These are phyloP conservation scores for Calonectria pseudoturangicola DNA, from an alignment of 2,329 filamentous ascomycete genomes.

Conservation along the genomic window DNA sequence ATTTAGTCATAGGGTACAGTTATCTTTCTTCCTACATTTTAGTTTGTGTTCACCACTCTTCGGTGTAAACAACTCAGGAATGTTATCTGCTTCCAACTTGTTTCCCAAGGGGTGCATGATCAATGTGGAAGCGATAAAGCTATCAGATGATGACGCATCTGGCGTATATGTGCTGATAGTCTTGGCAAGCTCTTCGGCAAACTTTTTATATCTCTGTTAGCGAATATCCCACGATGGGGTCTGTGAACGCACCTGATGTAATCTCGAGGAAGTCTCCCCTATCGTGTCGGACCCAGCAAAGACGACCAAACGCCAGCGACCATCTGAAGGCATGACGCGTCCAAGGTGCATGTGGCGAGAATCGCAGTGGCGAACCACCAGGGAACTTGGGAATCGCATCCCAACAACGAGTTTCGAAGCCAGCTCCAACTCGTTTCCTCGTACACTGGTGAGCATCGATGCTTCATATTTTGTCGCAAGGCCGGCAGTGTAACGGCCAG, in stretches of 20 bases:
- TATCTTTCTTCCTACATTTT: not conserved
- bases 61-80: slow-evolving; percentile 23
- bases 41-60: slow-evolving; percentile 29
- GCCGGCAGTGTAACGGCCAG: slow-evolving; percentile 48
- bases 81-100: not conserved
- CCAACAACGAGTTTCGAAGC: slow-evolving; percentile 36
- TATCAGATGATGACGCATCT: not conserved
- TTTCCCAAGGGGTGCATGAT: not conserved
- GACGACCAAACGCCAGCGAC: slow-evolving; percentile 47
- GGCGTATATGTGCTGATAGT: slow-evolving; percentile 16
- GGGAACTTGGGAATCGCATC: slow-evolving; percentile 49
- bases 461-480: slow-evolving; percentile 41
- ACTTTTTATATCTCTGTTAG: not conserved
- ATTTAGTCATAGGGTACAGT: not conserved
- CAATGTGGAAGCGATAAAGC: slow-evolving; percentile 14
- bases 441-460: slow-evolving; percentile 28
- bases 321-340: slow-evolving; percentile 41
- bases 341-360: slow-evolving; percentile 46
- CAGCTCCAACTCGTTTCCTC: not conserved
- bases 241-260: not conserved
- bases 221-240: not conserved
- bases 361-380: slow-evolving; percentile 44
- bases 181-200: not conserved
- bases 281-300: slow-evolving; percentile 35
- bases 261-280: not conserved